Conservation (phyloP, 208 protist genomes). For the Herpetomonas tarakana region DNA sequence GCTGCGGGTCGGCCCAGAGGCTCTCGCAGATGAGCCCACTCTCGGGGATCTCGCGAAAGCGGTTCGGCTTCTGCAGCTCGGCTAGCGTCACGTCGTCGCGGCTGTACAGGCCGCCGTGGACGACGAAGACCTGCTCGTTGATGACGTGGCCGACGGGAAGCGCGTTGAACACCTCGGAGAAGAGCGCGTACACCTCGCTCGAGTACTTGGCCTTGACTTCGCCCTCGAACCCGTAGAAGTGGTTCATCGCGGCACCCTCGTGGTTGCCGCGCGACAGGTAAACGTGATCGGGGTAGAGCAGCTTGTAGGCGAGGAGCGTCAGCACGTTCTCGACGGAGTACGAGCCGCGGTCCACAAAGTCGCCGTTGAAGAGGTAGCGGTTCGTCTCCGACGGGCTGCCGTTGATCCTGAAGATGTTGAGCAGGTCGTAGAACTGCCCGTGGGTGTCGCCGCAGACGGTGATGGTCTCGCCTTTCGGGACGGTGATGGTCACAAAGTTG, state of each 20-base stretch:
- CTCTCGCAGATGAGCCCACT: slow-evolving; percentile 95
- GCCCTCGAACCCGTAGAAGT: slow-evolving; percentile 98
- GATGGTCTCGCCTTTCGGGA: slow-evolving; percentile 85
- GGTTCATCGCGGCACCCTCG: slow-evolving; percentile 95
- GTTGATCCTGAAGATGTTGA: slow-evolving; percentile 97
- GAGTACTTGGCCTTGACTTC: slow-evolving; percentile 96
- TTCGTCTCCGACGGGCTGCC: slow-evolving; percentile 84
- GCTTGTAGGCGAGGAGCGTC: slow-evolving; percentile 95
- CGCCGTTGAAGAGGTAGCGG: slow-evolving; percentile 96
- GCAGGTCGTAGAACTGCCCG: slow-evolving; percentile 98
- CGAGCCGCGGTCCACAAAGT: slow-evolving; percentile 97
- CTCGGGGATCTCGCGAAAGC: slow-evolving; percentile 94
- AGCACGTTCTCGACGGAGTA: slow-evolving; percentile 97
- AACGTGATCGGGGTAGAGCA: slow-evolving; percentile 95
- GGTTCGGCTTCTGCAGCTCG: slow-evolving; percentile 94
- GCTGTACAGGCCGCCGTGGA: slow-evolving; percentile 96
- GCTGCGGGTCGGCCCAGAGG: slow-evolving; percentile 96
- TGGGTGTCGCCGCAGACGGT: slow-evolving; percentile 99
- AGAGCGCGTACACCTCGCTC: slow-evolving; percentile 91
- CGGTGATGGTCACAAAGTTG: slow-evolving; percentile 86
- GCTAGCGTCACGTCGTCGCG: slow-evolving; percentile 96
- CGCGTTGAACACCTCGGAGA: slow-evolving; percentile 95
- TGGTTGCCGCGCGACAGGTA: slow-evolving; percentile 97
- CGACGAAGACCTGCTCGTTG: slow-evolving; percentile 92
- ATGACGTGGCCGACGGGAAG: slow-evolving; percentile 94